These are phyloP conservation scores for Ascochyta fabae DNA, from an alignment of 2,329 filamentous ascomycete genomes.

Conservation along the genomic window DNA sequence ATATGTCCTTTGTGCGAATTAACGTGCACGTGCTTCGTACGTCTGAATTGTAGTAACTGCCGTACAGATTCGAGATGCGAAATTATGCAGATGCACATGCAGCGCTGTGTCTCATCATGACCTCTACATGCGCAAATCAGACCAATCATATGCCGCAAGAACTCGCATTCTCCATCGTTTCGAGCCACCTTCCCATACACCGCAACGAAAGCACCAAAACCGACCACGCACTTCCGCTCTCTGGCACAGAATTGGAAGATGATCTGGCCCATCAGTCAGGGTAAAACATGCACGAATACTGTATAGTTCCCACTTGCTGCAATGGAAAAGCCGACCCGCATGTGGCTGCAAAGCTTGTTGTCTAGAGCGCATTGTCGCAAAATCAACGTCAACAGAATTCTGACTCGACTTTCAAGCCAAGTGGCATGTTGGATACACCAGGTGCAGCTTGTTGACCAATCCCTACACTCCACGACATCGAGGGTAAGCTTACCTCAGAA, in stretches of 20 bases:
- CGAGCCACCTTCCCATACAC: background rate
- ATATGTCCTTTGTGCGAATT: background rate
- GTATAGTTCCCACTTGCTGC: background rate
- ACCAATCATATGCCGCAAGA: background rate
- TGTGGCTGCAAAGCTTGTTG: background rate
- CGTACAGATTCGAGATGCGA: background rate
- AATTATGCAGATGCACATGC: background rate
- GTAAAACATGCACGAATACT: background rate
- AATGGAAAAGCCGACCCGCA: background rate
- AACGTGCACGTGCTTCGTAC: background rate
- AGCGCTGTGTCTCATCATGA: background rate
- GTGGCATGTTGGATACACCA: background rate
- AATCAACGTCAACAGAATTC: background rate
- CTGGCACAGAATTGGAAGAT: background rate
- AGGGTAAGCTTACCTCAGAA: slow-evolving; percentile 11
- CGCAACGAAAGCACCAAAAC: background rate
- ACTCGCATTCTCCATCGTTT: background rate
- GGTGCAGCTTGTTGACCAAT: background rate
- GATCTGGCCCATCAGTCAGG: background rate
- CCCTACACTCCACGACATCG: background rate
- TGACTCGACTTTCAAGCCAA: background rate
- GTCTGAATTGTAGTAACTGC: background rate
- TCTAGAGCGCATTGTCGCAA: background rate
- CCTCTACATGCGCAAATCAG: background rate
- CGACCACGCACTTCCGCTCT: background rate